Evolutionary conservation across 2,329 filamentous ascomycete species (phyloP).

Genomic region (Phaeoacremonium minimum): DNA sequence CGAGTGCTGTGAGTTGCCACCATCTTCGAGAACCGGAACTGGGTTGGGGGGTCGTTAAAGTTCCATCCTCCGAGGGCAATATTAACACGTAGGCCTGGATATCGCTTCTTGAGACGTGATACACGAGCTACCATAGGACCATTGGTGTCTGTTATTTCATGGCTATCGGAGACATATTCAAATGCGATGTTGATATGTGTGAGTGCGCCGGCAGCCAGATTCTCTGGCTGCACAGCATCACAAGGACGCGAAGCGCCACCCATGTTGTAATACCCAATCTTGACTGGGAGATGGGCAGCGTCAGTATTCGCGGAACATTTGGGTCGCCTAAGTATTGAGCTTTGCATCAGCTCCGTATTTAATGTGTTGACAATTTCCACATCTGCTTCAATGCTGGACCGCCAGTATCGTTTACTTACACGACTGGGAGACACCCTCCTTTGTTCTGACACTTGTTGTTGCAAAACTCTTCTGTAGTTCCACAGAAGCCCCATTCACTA

Average conservation of each 20-base stretch:
- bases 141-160: neutral
- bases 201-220: neutral
- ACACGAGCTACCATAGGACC: neutral
- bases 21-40: neutral
- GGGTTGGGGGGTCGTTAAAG: constrained; percentile 5
- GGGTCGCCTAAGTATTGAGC: too few relatives aligned
- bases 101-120: constrained; percentile 1
- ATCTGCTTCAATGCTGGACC: too few relatives aligned
- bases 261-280: neutral
- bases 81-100: constrained; percentile 4
- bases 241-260: neutral
- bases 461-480: neutral
- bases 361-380: too few relatives aligned
- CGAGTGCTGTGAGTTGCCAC: neutral
- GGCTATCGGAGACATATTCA: neutral
- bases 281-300: neutral
- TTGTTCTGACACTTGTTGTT: neutral
- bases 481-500: neutral
- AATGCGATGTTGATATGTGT: neutral
- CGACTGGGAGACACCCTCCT: too few relatives aligned
- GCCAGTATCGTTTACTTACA: too few relatives aligned
- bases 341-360: too few relatives aligned
- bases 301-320: too few relatives aligned
- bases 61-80: constrained; percentile 4
- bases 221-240: neutral